Evolutionary conservation across 352 stramenopile genomes (phyloP), one percentile per base, ranked within the genome.

Genomic region (Phytophthora boehmeriae): DNA sequence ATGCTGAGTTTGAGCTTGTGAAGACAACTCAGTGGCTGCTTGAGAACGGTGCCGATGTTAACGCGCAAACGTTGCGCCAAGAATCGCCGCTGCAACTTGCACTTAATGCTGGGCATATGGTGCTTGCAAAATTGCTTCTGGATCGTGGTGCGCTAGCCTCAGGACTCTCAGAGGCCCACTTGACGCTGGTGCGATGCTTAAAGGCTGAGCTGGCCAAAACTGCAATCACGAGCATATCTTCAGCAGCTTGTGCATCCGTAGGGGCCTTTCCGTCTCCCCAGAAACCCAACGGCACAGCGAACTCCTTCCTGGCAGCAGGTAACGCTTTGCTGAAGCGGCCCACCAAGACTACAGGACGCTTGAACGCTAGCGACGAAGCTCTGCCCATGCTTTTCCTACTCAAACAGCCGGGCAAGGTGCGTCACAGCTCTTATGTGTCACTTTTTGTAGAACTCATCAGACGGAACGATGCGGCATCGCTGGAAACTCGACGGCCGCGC

Each of bases 341-440:
- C 1, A 70, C 45, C 45, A 67, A 60, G 39, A 13, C 69, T 9
- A 60, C 46, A 25, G 55, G 55, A n/a, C 41, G 44, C n/a, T 36
- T 64, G 23, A 66, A 30, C 25, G 34, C 59, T 17, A 66, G 36
- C 17, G 71, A 73, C 51, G 73, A 66, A 49, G 59, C 78, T 20
- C 50, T 74, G 2, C 83, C 84, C 2, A 57, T 86, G 41, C 62
- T 91, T 2, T 93, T 93, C 38, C 45, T 93, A 14, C 73, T 88
- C 46, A 92, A 90, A 43, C 80, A 91, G 23, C 86, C 83, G 0
- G 84, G 86, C 14, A 82, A 81, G 60, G 71, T 90, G 1, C 76
- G 76, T 30, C 69, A 95, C 63, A 95, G 86, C 63, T 92, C 79
- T 47, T 95, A 95, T 54, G 76, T 92, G 17, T 92, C 84, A 6